These are phyloP conservation scores for Eucalyptus tenuipes DNA, from an alignment of 345 rosid genomes.

Conservation along the genomic window DNA sequence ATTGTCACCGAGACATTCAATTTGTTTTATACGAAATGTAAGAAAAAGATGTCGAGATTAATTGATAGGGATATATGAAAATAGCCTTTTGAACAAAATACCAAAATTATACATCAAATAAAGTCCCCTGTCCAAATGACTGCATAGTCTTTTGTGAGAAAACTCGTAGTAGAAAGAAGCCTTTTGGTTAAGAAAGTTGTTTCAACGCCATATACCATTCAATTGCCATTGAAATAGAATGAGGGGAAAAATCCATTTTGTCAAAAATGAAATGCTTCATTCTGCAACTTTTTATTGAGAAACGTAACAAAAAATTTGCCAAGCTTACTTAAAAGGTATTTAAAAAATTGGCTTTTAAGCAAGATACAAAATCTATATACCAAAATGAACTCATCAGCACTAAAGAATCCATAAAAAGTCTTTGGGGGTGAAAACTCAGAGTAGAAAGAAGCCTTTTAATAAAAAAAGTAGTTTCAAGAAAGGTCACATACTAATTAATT, in stretches of 20 bases:
- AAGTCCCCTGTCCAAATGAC: neutral
- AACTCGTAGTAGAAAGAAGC: neutral
- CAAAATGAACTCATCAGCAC: neutral
- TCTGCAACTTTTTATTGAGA: neutral
- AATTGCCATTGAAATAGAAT: neutral
- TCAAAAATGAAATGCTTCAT: neutral
- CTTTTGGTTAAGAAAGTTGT: neutral
- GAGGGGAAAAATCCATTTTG: neutral
- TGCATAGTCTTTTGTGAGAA: neutral
- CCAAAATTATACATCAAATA: neutral
- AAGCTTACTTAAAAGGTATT: neutral
- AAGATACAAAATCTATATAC: neutral
- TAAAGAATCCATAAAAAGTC: neutral
- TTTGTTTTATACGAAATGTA: neutral
- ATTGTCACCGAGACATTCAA: no score
- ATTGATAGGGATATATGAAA: neutral
- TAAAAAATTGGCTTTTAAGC: neutral
- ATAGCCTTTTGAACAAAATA: neutral
- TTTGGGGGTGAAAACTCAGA: neutral
- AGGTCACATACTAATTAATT: neutral
- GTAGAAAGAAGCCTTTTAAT: neutral
- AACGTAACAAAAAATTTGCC: neutral
- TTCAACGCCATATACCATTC: neutral
- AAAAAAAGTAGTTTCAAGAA: neutral
- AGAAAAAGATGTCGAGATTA: neutral